Base-by-base conservation (phyloP, 2,329 filamentous ascomycete genomes). In the Alternaria panax region DNA sequence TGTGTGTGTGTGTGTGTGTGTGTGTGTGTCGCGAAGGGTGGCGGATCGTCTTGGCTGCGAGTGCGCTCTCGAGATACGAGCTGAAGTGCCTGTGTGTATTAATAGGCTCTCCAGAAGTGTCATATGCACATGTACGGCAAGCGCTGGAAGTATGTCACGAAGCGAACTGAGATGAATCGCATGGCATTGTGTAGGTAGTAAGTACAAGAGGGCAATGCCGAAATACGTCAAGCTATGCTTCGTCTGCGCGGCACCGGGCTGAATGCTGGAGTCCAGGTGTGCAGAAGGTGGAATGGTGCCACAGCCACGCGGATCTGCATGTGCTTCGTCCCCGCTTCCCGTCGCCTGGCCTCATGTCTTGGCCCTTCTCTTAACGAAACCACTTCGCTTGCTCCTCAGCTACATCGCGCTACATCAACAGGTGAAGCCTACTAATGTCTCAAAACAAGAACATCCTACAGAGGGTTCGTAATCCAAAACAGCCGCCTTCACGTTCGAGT, bases 191-290 rank as follows among this genome's bases (percentile, higher is more conserved):
- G 38, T 27, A 24, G 22, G 27, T 30, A 28, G 25, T 59, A 59
- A 25, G 42, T 59, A 60, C 53, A 65, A 50, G 16, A 61, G 34
- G 47, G 51, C 36, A 24, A 47, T 67, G 62, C 54, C 59, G 27
- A 22, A 65, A 62, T 62, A 53, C 36, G 43, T 60, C 56, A 58
- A 34, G 52, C 60, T 50, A 43, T 55, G 60, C 65, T 53, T 55
- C 56, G 61, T 56, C 54, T 63, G 45, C 47, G 45, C 52, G 51
- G 52, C 57, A 63, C 65, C 64, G 72, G 70, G 71, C 73, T 72
- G 71, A 71, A 68, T 59, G 67, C 69, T 72, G 67, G 66, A 59
- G 56, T 55, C 28, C 9, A 54, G 46, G 28, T 46, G 42, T 47
- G 45, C 57, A 42, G 36, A 45, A 68, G 60, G 58, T 45, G 66